Percentiles rank a stretch among this genome's conserved stretches.
Evolutionary conservation across 179 eudicot species (phyloP).

Genomic region (Silene vulgaris): DNA sequence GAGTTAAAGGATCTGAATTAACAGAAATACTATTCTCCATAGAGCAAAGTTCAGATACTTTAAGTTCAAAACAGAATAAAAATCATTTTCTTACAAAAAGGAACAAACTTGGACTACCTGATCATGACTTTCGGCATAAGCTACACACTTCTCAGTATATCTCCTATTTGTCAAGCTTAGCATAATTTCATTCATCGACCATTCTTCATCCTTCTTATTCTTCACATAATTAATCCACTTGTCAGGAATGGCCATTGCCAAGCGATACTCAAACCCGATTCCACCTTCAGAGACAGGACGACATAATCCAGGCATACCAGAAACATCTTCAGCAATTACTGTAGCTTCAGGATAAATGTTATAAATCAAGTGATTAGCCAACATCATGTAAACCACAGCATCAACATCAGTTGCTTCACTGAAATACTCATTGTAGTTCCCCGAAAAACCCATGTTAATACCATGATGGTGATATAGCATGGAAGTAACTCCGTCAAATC

Average conservation of each 20-base stretch:
- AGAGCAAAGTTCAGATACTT: neutral
- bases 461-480: constrained; percentile 98
- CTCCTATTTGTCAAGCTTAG: constrained; percentile 83
- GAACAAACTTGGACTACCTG: constrained; percentile 48
- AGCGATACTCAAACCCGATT: constrained; percentile 87
- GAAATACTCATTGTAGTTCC: constrained; percentile 78
- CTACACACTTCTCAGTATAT: constrained; percentile 87
- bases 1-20: neutral
- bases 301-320: constrained; percentile 96
- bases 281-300: constrained; percentile 84
- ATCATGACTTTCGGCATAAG: constrained; percentile 99
- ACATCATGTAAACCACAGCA: constrained; percentile 88
- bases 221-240: constrained; percentile 89
- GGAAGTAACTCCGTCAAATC: constrained; percentile 95
- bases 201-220: constrained; percentile 71
- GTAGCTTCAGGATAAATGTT: constrained; percentile 69
- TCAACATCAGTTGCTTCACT: constrained; percentile 87
- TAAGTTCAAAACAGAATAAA: neutral
- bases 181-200: constrained; percentile 87
- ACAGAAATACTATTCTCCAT: neutral
- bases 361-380: constrained; percentile 70
- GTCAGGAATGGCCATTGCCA: constrained; percentile 98
- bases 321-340: constrained; percentile 92
- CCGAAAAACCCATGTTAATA: constrained; percentile 67
- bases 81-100: constrained; percentile 10